A percentile compares a stretch with the other conserved stretches of the same genome.
Conservation (phyloP, 1,139 yeast genomes). For the Yamadazyma siamensis region DNA sequence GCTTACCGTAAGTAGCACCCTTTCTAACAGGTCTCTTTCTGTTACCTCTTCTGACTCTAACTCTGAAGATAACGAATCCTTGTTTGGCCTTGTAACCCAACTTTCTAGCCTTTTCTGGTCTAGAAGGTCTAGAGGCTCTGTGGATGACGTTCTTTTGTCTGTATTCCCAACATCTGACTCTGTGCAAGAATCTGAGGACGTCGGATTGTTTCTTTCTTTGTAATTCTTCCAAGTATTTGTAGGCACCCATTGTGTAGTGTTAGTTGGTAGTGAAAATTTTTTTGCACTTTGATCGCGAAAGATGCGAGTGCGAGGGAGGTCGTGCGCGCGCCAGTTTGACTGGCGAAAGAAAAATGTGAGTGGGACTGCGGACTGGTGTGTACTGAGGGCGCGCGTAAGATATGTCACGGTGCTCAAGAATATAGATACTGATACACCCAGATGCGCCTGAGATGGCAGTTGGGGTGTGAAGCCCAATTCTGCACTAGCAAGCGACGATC, state of each 20-base stretch:
- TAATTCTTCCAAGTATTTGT: conserved; percentile 98
- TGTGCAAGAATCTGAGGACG: conserved; percentile 96
- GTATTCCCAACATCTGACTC: conserved; percentile 99
- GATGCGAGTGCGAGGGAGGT: conserved; percentile 2
- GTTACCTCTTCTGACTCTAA: conserved; percentile 99
- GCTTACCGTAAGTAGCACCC: conserved; percentile 99
- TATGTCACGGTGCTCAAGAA: too few relatives aligned
- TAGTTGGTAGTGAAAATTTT: conserved; percentile 9
- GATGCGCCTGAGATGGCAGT: too few relatives aligned
- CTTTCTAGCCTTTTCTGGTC: conserved; percentile 99
- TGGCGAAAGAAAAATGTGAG: not conserved
- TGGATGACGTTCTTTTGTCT: conserved; percentile 98
- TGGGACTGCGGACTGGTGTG: too few relatives aligned
- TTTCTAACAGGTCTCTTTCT: conserved; percentile 99
- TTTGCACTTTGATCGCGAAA: conserved; percentile 5
- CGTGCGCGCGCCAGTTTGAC: too few relatives aligned
- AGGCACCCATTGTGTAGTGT: conserved; percentile 83
- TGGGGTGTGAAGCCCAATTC: too few relatives aligned
- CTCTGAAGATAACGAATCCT: conserved; percentile 97
- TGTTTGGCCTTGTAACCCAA: conserved; percentile 99
- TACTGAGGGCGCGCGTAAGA: too few relatives aligned
- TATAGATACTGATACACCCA: too few relatives aligned
- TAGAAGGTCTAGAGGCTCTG: conserved; percentile 98
- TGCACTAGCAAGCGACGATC: too few relatives aligned
- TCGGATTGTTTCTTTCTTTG: conserved; percentile 99